Evolutionary conservation across 83 land plant genomes (phyloP).

Genomic region (Thuja plicata): DNA sequence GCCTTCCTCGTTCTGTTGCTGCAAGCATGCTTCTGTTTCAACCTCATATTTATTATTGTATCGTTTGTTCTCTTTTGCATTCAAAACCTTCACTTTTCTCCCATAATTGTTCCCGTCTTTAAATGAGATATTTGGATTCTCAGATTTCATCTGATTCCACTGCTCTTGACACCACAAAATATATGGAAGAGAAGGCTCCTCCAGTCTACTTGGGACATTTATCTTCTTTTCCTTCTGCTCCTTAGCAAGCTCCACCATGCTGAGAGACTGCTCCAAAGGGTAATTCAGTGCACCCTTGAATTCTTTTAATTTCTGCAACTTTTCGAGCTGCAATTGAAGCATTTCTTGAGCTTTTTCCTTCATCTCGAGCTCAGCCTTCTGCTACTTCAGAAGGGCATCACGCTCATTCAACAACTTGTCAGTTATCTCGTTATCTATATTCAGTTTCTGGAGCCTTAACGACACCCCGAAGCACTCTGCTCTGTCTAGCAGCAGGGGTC

Average conservation of each 20-base stretch:
- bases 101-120: constrained; percentile 66
- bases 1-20: constrained; percentile 30
- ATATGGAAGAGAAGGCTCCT: constrained; percentile 74
- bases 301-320: constrained; percentile 76
- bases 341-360: constrained; percentile 54
- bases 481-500: no score
- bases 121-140: constrained; percentile 60
- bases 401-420: constrained; percentile 63
- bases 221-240: constrained; percentile 41
- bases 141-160: constrained; percentile 73
- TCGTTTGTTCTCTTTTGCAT: constrained; percentile 79
- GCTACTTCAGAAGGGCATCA: constrained; percentile 41
- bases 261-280: constrained; percentile 20
- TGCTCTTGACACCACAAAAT: constrained; percentile 87
- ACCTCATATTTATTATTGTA: constrained; percentile 76
- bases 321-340: constrained; percentile 71
- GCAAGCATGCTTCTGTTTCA: constrained; percentile 66
- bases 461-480: no score
- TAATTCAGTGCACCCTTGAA: constrained; percentile 62
- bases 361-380: constrained; percentile 48
- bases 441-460: constrained; percentile 50
- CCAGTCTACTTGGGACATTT: constrained; percentile 39
- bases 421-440: constrained; percentile 74
- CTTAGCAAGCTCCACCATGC: constrained; percentile 14
- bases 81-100: constrained; percentile 73